Conservation (phyloP, 176 grass and related monocot species). For the Aegilops umbellulata region DNA sequence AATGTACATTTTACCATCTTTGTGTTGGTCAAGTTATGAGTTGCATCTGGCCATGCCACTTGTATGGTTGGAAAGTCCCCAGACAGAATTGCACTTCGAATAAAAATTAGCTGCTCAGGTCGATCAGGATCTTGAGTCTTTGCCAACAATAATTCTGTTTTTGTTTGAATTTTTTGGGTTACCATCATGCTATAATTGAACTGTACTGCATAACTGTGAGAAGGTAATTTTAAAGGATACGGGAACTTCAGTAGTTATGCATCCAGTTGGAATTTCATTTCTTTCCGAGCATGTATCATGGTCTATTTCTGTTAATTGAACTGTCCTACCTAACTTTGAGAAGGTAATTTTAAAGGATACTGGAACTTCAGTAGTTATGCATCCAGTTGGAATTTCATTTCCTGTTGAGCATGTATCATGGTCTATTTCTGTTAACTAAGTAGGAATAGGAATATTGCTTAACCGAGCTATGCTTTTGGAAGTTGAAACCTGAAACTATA, state of each 20-base stretch:
- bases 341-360: not conserved
- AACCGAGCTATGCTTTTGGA: not conserved
- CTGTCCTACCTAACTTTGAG: too few species aligned
- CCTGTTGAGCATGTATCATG: not conserved
- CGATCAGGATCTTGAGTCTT: not conserved
- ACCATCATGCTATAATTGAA: not conserved
- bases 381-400: not conserved
- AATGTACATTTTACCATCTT: not conserved
- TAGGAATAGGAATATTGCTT: not conserved
- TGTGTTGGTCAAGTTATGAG: not conserved
- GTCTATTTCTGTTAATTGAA: too few species aligned
- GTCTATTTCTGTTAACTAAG: too few species aligned
- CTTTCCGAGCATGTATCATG: not conserved
- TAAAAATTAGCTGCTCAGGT: not conserved
- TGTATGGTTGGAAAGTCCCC: not conserved
- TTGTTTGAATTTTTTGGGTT: not conserved
- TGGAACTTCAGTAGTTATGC: not conserved
- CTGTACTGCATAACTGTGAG: too few species aligned
- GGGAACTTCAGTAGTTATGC: not conserved
- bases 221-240: not conserved
- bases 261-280: not conserved
- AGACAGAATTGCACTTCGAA: not conserved
- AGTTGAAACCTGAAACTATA: too few species aligned
- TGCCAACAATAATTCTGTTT: not conserved
- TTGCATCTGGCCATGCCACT: not conserved